phyloP scores from a whole-genome alignment of 305 asterid species.

The Caryopteris hybrid region DNA sequence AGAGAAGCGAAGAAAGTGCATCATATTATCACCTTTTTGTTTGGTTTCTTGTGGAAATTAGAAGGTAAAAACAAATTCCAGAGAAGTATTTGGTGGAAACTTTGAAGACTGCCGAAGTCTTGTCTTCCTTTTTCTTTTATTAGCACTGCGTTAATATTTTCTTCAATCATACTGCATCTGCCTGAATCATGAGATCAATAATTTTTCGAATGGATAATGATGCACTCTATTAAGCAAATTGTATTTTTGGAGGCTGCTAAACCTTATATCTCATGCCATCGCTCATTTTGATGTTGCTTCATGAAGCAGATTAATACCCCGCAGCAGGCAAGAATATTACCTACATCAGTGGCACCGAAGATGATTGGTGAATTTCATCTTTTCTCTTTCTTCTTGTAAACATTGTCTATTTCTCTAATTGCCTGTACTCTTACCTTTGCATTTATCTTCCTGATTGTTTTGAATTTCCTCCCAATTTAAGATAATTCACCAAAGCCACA shows the following conservation, averaged over 20 bases:
- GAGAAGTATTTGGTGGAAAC: background rate
- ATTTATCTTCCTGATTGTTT: conserved; percentile 2
- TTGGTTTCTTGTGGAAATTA: conserved; percentile 1
- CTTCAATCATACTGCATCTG: background rate
- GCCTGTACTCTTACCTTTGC: background rate
- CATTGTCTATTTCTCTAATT: background rate
- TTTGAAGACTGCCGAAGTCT: background rate
- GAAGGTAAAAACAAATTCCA: background rate
- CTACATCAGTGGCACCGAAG: conserved; percentile 38
- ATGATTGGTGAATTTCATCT: conserved; percentile 40
- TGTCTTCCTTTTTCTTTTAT: conserved; percentile 2
- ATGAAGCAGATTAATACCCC: conserved; percentile 37
- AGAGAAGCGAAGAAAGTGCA: conserved; percentile 1
- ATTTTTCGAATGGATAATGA: background rate
- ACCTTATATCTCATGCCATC: conserved; percentile 10
- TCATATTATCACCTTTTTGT: background rate
- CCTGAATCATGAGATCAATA: background rate
- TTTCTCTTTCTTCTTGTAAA: conserved; percentile 2
- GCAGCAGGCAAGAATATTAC: conserved; percentile 26
- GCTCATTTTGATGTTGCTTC: conserved; percentile 14
- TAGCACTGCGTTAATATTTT: too few species aligned
- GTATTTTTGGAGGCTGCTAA: background rate
- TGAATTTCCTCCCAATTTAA: conserved; percentile 18
- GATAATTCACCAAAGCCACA: conserved; percentile 46
- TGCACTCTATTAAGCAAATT: background rate